Percentiles rank a stretch among this genome's conserved stretches.
Evolutionary conservation across 768 basidiomycete species (phyloP).

Genomic region (Asterophora lycoperdoides): DNA sequence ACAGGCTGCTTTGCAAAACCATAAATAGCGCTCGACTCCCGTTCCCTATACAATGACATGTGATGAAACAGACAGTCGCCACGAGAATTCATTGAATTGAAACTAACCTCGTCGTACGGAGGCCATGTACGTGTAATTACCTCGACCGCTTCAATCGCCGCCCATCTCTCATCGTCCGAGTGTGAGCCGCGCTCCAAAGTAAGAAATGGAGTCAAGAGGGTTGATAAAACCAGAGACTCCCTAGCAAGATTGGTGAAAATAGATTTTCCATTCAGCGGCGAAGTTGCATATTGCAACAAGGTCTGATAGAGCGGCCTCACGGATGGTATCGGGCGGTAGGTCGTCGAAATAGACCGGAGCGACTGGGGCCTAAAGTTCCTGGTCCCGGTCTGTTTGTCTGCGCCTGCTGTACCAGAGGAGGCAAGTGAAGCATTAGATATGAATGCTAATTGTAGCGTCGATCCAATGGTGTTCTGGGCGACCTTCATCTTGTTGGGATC

Average conservation of each 20-base stretch:
- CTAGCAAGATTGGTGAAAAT: conserved; percentile 42
- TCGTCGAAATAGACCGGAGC: conserved; percentile 27
- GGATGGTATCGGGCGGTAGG: conserved; percentile 29
- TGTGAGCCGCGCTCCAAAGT: conserved; percentile 28
- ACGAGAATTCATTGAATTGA: background rate
- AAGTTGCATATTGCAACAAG: conserved; percentile 41
- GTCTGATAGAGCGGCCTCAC: conserved; percentile 42
- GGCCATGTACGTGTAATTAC: conserved; percentile 54
- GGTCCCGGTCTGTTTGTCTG: conserved; percentile 13
- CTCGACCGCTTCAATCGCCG: conserved; percentile 61
- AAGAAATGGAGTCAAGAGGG: conserved; percentile 55
- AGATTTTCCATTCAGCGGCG: conserved; percentile 24
- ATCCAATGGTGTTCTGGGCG: conserved; percentile 27
- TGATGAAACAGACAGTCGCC: background rate
- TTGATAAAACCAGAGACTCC: conserved; percentile 56
- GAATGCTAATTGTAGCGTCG: conserved; percentile 39
- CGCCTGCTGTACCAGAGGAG: conserved; percentile 18
- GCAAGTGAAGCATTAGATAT: conserved; percentile 35
- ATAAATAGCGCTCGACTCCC: conserved; percentile 57
- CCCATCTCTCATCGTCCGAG: conserved; percentile 48
- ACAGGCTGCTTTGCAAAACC: conserved; percentile 65
- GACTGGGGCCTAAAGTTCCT: conserved; percentile 44
- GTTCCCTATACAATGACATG: conserved; percentile 26
- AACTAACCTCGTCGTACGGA: conserved; percentile 48
- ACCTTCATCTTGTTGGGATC: conserved; percentile 30